These are phyloP conservation scores for Fusarium decemcellulare DNA, from an alignment of 2,329 filamentous ascomycete genomes.

Conservation along the genomic window DNA sequence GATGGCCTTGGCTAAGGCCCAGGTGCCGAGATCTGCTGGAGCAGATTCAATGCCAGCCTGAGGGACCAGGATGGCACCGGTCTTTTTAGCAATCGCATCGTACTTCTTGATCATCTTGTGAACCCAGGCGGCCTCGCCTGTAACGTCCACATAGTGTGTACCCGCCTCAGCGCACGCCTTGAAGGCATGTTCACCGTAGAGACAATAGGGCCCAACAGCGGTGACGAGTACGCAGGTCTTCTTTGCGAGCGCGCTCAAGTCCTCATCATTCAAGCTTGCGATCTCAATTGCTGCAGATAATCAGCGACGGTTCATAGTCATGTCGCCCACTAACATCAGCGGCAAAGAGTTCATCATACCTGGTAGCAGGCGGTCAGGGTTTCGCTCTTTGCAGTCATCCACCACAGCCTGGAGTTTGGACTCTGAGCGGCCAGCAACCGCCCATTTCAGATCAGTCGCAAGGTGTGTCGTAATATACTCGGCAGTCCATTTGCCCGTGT, in stretches of 20 bases:
- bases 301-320: background rate
- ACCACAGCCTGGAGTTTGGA: constrained; percentile 80
- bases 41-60: constrained; percentile 75
- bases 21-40: constrained; percentile 72
- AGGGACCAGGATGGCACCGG: constrained; percentile 72
- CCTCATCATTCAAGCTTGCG: constrained; percentile 60
- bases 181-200: constrained; percentile 71
- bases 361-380: constrained; percentile 79
- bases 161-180: constrained; percentile 73
- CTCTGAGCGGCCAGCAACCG: constrained; percentile 85
- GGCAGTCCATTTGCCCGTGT: constrained; percentile 83
- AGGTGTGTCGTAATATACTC: constrained; percentile 81
- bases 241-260: constrained; percentile 64
- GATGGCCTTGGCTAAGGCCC: constrained; percentile 65
- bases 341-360: constrained; percentile 61
- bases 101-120: constrained; percentile 73
- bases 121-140: constrained; percentile 72
- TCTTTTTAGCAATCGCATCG: constrained; percentile 64
- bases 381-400: constrained; percentile 75
- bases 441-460: constrained; percentile 88
- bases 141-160: constrained; percentile 76
- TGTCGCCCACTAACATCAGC: background rate
- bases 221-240: constrained; percentile 71
- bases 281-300: constrained; percentile 64
- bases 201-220: constrained; percentile 71